Conservation (phyloP, 2,329 filamentous ascomycete genomes). For the Emmonsia crescens region DNA sequence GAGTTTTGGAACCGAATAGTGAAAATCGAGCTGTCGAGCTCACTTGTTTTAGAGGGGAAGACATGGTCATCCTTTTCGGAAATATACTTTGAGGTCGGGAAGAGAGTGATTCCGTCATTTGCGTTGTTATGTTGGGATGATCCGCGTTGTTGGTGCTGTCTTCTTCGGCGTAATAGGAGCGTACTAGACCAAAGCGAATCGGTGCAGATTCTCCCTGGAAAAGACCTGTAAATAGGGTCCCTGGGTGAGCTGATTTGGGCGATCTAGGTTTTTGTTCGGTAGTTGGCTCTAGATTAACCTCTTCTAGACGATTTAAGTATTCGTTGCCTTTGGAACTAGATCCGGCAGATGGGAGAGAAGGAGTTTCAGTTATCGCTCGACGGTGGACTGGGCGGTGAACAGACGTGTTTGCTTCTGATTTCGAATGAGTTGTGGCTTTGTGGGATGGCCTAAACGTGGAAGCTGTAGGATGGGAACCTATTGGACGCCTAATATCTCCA, state of each 20-base stretch:
- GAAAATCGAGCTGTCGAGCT: slow-evolving; percentile 30
- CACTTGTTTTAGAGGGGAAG: slow-evolving; percentile 25
- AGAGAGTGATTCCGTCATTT: neutral
- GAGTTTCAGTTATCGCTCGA: slow-evolving; percentile 6
- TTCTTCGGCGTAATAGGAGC: neutral
- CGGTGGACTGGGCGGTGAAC: neutral
- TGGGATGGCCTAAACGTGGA: neutral
- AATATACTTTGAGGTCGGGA: slow-evolving; percentile 9
- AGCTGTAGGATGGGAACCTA: neutral
- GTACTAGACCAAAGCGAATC: neutral
- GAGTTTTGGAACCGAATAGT: slow-evolving; percentile 31
- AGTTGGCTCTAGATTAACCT: neutral
- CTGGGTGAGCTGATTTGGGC: neutral
- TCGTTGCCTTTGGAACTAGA: neutral
- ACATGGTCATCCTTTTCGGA: slow-evolving; percentile 21
- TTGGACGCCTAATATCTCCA: neutral
- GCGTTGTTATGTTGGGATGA: neutral
- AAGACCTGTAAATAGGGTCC: neutral
- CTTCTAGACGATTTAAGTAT: neutral
- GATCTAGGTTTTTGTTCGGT: neutral
- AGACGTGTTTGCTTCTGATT: neutral
- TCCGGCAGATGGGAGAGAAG: neutral
- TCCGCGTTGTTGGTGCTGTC: neutral
- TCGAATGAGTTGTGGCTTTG: neutral
- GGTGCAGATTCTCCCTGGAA: slow-evolving; percentile 1